Conservation (phyloP, 78 protist species). For the Paratrimastix pyriformis region DNA sequence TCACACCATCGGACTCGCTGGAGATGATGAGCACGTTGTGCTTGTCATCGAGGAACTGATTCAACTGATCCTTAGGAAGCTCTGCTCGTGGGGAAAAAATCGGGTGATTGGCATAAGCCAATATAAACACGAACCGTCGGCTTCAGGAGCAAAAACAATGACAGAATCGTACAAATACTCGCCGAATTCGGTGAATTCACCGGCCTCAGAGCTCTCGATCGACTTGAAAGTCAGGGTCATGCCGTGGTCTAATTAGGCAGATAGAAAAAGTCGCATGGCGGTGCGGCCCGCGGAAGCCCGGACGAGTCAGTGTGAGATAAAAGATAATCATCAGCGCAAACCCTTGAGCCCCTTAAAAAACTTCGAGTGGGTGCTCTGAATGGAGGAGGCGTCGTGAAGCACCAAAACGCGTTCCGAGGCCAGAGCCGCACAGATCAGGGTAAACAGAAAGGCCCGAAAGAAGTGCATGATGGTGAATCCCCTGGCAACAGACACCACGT, state of each 20-base stretch:
- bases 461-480: no score
- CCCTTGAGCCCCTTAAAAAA: constrained; percentile 31
- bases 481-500: no score
- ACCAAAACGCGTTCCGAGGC: no score
- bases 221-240: no score
- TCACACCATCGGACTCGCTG: no score
- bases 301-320: no score
- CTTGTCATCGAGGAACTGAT: constrained; percentile 49
- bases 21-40: constrained; percentile 51
- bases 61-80: constrained; percentile 25
- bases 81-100: not conserved
- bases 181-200: constrained; percentile 33
- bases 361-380: constrained; percentile 35
- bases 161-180: constrained; percentile 44
- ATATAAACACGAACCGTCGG: constrained; percentile 16
- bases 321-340: not conserved
- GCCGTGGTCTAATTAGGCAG: no score
- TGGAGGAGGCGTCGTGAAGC: constrained; percentile 24
- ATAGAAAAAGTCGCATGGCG: no score
- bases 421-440: no score
- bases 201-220: no score
- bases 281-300: no score
- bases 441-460: no score
- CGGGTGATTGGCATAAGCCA: not conserved
- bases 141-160: constrained; percentile 42